A percentile compares a stretch with the other conserved stretches of the same genome.
phyloP scores from a whole-genome alignment of 2,329 filamentous ascomycete genomes.

The Aulographum hederae region DNA sequence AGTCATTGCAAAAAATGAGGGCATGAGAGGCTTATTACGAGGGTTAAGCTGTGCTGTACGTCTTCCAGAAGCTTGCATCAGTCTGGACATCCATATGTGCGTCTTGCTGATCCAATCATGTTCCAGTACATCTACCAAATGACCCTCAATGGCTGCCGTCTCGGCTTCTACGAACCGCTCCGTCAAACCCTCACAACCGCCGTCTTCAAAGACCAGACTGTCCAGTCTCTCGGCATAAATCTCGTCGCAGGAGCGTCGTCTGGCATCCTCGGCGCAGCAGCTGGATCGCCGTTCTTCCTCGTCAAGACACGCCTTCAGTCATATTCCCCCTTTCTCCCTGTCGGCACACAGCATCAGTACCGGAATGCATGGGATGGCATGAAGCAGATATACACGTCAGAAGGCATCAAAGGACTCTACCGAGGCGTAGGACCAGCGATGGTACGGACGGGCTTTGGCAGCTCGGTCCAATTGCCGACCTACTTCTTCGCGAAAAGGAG shows the following conservation, averaged over 20 bases:
- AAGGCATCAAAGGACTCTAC: conserved; percentile 71
- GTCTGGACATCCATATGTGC: too few species aligned
- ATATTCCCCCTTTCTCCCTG: conserved; percentile 77
- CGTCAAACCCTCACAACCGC: conserved; percentile 51
- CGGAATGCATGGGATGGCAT: conserved; percentile 71
- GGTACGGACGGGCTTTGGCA: conserved; percentile 90
- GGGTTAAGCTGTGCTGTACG: conserved; percentile 67
- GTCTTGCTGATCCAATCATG: background rate
- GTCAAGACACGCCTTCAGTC: conserved; percentile 94
- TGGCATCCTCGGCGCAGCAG: conserved; percentile 79
- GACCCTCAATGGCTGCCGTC: conserved; percentile 83
- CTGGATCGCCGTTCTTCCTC: conserved; percentile 90
- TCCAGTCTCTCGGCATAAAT: conserved; percentile 78
- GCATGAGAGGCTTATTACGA: conserved; percentile 65
- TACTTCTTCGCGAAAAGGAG: conserved; percentile 95
- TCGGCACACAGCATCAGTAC: conserved; percentile 94
- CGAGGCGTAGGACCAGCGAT: conserved; percentile 83
- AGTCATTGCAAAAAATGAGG: conserved; percentile 84
- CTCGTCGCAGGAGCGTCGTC: conserved; percentile 82
- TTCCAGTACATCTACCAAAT: conserved; percentile 83
- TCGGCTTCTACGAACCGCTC: conserved; percentile 95
- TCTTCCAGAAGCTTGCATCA: conserved; percentile 1
- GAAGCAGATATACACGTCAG: conserved; percentile 54
- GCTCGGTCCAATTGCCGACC: conserved; percentile 87
- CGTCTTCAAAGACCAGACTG: conserved; percentile 51